Percentiles rank a stretch among this genome's conserved stretches.
phyloP scores from a whole-genome alignment of 192 early-diverging fungal genomes.

The Backusella morwellensis region DNA sequence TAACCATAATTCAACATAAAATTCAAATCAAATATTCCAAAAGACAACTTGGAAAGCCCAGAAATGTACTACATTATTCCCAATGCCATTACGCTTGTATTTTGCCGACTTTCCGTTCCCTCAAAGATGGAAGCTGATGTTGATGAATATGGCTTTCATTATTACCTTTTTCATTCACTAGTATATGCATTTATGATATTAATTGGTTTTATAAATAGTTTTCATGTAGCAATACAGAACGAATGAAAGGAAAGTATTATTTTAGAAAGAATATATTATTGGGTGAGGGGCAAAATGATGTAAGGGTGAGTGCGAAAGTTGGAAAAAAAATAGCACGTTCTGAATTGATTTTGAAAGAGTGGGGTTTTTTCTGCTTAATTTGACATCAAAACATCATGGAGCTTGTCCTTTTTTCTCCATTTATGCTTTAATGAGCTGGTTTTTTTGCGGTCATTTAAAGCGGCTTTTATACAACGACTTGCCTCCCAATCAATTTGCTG shows the following conservation, averaged over 20 bases:
- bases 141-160: not conserved
- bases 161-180: not conserved
- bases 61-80: slow-evolving; percentile 4
- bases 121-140: not conserved
- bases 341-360: not conserved
- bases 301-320: not conserved
- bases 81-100: not conserved
- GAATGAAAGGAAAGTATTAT: not conserved
- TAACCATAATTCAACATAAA: not conserved
- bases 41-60: not conserved
- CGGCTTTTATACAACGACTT: not conserved
- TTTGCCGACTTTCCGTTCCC: not conserved
- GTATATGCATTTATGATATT: not conserved
- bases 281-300: not conserved
- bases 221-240: not conserved
- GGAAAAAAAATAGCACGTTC: not conserved
- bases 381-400: not conserved
- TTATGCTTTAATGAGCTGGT: not conserved
- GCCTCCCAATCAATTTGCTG: not conserved
- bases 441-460: not conserved
- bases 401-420: not conserved
- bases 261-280: not conserved
- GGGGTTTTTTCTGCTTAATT: not conserved
- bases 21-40: not conserved
- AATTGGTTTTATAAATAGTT: not conserved